phyloP scores from a whole-genome alignment of 2,329 filamentous ascomycete genomes.

The Colletotrichum sp. region DNA sequence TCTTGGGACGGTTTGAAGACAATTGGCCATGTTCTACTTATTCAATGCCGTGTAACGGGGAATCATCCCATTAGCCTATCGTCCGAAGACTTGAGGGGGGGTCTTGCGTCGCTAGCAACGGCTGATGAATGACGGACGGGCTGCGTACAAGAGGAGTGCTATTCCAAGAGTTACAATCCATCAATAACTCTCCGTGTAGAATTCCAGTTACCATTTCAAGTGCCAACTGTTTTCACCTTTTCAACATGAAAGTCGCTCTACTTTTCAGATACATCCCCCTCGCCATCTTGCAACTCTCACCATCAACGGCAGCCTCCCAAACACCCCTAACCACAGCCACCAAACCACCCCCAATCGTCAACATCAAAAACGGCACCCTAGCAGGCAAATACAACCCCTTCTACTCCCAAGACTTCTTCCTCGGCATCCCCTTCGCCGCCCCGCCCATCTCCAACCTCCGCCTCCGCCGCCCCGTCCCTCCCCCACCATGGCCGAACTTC shows the following conservation, averaged over 20 bases:
- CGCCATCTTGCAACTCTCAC: neutral
- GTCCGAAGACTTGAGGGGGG: neutral
- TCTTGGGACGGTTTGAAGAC: accelerated
- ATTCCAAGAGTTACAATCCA: accelerated
- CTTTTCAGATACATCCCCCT: neutral
- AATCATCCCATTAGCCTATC: neutral
- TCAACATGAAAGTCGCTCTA: neutral
- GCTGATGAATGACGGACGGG: neutral
- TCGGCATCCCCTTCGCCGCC: conserved; percentile 54
- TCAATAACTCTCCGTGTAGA: neutral
- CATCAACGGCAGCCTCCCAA: neutral
- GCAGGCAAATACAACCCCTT: neutral
- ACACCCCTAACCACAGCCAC: neutral
- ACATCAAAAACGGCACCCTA: neutral
- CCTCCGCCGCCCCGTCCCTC: neutral
- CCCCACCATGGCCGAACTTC: neutral
- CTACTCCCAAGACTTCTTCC: conserved; percentile 40
- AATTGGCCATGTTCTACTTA: neutral
- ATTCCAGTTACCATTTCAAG: accelerated
- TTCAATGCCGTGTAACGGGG: neutral
- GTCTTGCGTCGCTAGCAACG: neutral
- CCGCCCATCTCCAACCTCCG: neutral
- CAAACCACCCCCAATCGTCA: neutral
- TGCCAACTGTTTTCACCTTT: neutral
- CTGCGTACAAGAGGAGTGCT: neutral